Evolutionary conservation across 192 early-diverging fungal species (phyloP).

Genomic region (Backusella australiensis): DNA sequence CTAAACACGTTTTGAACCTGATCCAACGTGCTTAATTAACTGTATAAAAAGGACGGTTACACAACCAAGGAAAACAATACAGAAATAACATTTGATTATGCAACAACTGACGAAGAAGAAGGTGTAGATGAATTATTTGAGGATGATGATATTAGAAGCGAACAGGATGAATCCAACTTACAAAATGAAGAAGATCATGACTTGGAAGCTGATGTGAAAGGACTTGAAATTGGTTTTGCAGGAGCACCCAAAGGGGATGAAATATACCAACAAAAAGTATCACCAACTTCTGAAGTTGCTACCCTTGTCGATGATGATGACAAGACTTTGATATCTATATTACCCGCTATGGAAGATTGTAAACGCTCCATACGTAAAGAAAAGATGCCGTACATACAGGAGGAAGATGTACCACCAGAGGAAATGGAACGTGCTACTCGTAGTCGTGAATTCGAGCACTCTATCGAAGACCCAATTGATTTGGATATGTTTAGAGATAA

Average conservation of each 20-base stretch:
- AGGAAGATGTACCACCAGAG: not conserved
- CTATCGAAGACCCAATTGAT: slow-evolving; percentile 17
- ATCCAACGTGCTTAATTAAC: not conserved
- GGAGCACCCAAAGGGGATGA: not conserved
- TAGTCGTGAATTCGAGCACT: slow-evolving; percentile 10
- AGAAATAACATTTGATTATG: slow-evolving; percentile 4
- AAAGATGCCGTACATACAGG: not conserved
- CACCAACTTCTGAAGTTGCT: not conserved
- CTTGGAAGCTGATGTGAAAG: not conserved
- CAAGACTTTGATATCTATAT: not conserved
- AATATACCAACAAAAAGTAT: not conserved
- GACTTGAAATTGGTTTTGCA: not conserved
- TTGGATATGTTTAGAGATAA: slow-evolving; percentile 4
- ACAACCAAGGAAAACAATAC: not conserved
- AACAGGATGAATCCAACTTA: not conserved
- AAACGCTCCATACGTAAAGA: not conserved
- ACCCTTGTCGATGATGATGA: slow-evolving; percentile 1
- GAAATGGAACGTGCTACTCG: not conserved
- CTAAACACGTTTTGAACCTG: not conserved
- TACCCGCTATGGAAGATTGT: not conserved
- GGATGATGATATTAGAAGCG: not conserved
- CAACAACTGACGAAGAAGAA: not conserved
- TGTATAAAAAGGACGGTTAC: not conserved
- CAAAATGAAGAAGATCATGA: not conserved
- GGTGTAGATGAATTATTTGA: not conserved